Percentiles rank a stretch among this genome's conserved stretches.
Conservation (phyloP, 352 stramenopile genomes). For the Pythium aristosporum region DNA sequence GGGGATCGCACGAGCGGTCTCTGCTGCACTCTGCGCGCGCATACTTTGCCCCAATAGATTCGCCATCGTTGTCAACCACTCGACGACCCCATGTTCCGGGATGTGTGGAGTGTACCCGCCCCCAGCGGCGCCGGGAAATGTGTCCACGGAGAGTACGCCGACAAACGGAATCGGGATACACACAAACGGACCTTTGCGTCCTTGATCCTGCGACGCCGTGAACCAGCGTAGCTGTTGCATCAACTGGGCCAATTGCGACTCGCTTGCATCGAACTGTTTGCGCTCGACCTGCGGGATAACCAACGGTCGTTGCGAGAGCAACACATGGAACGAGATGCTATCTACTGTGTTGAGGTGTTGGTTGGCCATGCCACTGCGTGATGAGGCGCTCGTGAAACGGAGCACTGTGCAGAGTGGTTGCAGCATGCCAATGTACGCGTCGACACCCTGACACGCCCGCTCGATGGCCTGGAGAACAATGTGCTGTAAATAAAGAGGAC, state of each 20-base stretch:
- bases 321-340: slow-evolving; percentile 54
- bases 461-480: slow-evolving; percentile 53
- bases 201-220: slow-evolving; percentile 16
- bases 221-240: slow-evolving; percentile 19
- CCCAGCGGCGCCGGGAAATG: slow-evolving; percentile 55
- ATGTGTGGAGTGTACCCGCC: slow-evolving; percentile 43
- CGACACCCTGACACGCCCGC: slow-evolving; percentile 51
- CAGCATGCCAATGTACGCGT: slow-evolving; percentile 64
- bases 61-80: slow-evolving; percentile 45
- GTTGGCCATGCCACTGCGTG: slow-evolving; percentile 48
- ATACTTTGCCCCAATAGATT: slow-evolving; percentile 51
- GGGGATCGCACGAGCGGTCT: slow-evolving; percentile 24
- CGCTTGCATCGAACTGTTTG: slow-evolving; percentile 23
- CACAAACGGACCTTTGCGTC: slow-evolving; percentile 43
- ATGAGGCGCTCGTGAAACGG: slow-evolving; percentile 49
- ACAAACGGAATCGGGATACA: slow-evolving; percentile 75
- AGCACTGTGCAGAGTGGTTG: slow-evolving; percentile 52
- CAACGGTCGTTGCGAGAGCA: slow-evolving; percentile 43
- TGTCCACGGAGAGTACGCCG: slow-evolving; percentile 60
- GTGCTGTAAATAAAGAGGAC: slow-evolving; percentile 42
- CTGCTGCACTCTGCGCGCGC: slow-evolving; percentile 29
- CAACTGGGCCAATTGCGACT: not conserved
- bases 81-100: slow-evolving; percentile 58
- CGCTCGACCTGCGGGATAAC: slow-evolving; percentile 50
- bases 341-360: slow-evolving; percentile 37